Conservation (phyloP, 202 grass and related monocot species). For the Carex sylvatica region DNA sequence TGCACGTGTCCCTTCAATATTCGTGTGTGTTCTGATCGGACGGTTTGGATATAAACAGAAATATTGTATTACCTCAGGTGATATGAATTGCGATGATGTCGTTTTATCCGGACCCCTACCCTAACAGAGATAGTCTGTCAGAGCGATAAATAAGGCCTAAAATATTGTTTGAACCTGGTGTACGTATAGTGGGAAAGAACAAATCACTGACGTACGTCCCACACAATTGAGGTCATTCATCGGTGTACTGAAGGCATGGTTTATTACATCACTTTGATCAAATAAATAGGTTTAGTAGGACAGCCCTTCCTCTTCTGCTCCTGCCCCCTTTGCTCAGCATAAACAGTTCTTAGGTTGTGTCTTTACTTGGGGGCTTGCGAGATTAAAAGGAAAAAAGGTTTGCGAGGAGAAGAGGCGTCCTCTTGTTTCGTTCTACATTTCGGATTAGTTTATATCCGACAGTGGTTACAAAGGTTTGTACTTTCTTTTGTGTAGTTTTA, state of each 20-base stretch:
- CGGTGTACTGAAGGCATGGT: background rate
- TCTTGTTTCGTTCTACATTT: background rate
- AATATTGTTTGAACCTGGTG: background rate
- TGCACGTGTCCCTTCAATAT: too few species aligned
- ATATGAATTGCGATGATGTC: background rate
- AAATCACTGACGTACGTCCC: background rate
- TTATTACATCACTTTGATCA: background rate
- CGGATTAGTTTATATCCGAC: background rate
- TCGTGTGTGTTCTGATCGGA: too few species aligned
- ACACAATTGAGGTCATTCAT: background rate
- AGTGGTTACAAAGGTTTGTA: background rate
- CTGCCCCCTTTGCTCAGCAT: conserved; percentile 11
- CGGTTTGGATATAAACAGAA: too few species aligned
- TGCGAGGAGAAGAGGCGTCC: background rate
- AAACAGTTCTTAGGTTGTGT: background rate
- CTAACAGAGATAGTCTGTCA: conserved; percentile 21
- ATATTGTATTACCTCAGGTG: too few species aligned
- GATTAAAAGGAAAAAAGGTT: background rate
- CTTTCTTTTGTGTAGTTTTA: background rate
- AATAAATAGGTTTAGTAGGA: conserved; percentile 20
- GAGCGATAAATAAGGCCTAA: background rate
- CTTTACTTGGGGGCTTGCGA: background rate
- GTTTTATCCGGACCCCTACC: conserved; percentile 24
- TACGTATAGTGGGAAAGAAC: background rate
- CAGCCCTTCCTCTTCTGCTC: background rate